A percentile compares a stretch with the other conserved stretches of the same genome.
Conservation (phyloP, 164 flowering plant species). For the Taxillus chinensis region DNA sequence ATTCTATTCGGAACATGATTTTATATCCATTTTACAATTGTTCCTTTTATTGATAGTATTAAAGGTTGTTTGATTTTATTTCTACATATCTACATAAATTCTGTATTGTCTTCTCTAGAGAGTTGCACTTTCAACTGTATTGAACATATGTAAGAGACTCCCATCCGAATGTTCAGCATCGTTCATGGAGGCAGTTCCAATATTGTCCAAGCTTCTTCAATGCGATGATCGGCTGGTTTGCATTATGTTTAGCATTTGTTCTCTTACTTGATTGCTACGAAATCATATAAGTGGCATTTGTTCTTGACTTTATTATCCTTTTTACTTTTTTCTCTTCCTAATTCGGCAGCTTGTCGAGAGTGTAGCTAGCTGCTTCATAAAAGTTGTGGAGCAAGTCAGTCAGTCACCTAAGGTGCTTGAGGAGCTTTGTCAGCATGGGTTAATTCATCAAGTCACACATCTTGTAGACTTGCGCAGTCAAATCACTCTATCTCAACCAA, state of each 20-base stretch:
- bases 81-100: no score
- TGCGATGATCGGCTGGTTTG: constrained; percentile 79
- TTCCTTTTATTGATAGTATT: not conserved
- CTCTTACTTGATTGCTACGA: not conserved
- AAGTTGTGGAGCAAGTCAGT: constrained; percentile 40
- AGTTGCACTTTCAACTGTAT: constrained; percentile 66
- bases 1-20: not conserved
- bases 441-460: constrained; percentile 45
- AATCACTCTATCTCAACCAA: constrained; percentile 37
- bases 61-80: not conserved
- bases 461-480: constrained; percentile 49
- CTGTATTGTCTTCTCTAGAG: constrained; percentile 35
- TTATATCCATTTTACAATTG: no score
- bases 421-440: constrained; percentile 61
- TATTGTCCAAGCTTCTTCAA: constrained; percentile 74
- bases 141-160: constrained; percentile 76
- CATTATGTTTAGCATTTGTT: not conserved
- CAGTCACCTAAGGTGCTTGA: constrained; percentile 50
- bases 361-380: constrained; percentile 60
- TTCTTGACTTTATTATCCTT: not conserved
- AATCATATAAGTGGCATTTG: not conserved
- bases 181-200: constrained; percentile 79
- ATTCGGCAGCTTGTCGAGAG: constrained; percentile 67
- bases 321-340: not conserved
- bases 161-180: constrained; percentile 47